These are phyloP conservation scores for Plasmodium gonderi DNA, from an alignment of 169 alveolate genomes.

Conservation along the genomic window DNA sequence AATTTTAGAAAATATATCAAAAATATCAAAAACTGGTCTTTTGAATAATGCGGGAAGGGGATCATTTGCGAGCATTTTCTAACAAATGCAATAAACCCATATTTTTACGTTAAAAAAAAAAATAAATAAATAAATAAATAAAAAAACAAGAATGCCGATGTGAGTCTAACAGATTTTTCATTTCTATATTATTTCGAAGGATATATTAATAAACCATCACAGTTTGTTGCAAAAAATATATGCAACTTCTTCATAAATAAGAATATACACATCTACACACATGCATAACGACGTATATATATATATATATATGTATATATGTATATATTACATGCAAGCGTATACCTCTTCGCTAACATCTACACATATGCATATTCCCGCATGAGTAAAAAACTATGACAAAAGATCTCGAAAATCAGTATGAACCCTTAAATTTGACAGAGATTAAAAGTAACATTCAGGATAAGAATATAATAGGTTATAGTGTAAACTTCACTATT, in stretches of 20 bases:
- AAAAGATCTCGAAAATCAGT: slow-evolving; percentile 26
- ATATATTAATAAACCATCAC: not conserved
- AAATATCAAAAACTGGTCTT: not conserved
- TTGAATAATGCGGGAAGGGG: not conserved
- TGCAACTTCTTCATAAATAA: too few relatives aligned
- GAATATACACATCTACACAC: too few relatives aligned
- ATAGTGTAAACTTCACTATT: slow-evolving; percentile 34
- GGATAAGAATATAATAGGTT: slow-evolving; percentile 48
- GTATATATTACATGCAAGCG: not conserved
- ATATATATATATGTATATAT: not conserved
- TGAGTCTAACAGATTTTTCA: not conserved
- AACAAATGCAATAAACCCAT: not conserved
- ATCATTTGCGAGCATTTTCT: not conserved
- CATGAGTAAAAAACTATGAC: slow-evolving; percentile 23
- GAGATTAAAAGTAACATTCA: slow-evolving; percentile 58
- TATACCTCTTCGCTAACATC: not conserved
- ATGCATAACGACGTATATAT: not conserved
- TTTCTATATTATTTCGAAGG: not conserved
- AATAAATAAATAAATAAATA: too few relatives aligned
- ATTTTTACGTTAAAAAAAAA: not conserved
- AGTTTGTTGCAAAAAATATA: too few relatives aligned
- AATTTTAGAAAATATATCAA: not conserved
- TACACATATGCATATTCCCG: not conserved
- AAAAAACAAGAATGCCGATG: not conserved
- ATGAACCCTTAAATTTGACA: slow-evolving; percentile 53